Evolutionary conservation across 805 yeast genomes (phyloP).

Genomic region (Suhomyces faveliae): DNA sequence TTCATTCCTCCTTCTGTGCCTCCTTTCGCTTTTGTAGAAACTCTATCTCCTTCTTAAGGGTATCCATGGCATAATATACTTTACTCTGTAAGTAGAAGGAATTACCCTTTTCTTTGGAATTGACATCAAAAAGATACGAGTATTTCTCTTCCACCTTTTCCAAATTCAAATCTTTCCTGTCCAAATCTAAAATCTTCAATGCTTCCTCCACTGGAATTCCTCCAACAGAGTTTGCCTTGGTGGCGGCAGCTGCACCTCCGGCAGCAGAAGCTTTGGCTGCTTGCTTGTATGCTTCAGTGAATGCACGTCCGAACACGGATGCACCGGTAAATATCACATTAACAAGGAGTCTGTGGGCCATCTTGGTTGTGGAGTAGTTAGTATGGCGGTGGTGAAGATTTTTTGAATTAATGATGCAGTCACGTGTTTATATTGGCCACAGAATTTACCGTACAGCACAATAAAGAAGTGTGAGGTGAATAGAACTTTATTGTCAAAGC

Average conservation of each 20-base stretch:
- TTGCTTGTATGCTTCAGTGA: slow-evolving; percentile 94
- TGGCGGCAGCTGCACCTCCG: slow-evolving; percentile 24
- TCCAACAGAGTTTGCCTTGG: slow-evolving; percentile 55
- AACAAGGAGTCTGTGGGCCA: slow-evolving; percentile 90
- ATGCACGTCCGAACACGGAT: slow-evolving; percentile 92
- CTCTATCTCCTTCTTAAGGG: slow-evolving; percentile 76
- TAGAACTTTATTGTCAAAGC: not conserved
- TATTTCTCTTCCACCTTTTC: slow-evolving; percentile 69
- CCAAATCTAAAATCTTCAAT: slow-evolving; percentile 83
- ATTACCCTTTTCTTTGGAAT: slow-evolving; percentile 93
- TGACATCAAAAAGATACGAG: slow-evolving; percentile 80
- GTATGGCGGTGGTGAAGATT: slow-evolving; percentile 1
- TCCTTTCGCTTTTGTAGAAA: slow-evolving; percentile 47
- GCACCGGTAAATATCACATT: slow-evolving; percentile 94
- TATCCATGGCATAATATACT: slow-evolving; percentile 91
- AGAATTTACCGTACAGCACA: not conserved
- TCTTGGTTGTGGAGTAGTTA: slow-evolving; percentile 10
- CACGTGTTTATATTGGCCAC: not conserved
- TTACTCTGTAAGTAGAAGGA: slow-evolving; percentile 91
- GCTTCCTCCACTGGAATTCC: slow-evolving; percentile 90
- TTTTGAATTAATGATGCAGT: slow-evolving; percentile 1
- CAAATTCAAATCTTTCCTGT: slow-evolving; percentile 49
- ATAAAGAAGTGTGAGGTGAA: not conserved
- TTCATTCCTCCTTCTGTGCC: slow-evolving; percentile 19
- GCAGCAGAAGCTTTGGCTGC: slow-evolving; percentile 91